Conservation (phyloP, 805 yeast genomes). For the Ogataea philodendri region DNA sequence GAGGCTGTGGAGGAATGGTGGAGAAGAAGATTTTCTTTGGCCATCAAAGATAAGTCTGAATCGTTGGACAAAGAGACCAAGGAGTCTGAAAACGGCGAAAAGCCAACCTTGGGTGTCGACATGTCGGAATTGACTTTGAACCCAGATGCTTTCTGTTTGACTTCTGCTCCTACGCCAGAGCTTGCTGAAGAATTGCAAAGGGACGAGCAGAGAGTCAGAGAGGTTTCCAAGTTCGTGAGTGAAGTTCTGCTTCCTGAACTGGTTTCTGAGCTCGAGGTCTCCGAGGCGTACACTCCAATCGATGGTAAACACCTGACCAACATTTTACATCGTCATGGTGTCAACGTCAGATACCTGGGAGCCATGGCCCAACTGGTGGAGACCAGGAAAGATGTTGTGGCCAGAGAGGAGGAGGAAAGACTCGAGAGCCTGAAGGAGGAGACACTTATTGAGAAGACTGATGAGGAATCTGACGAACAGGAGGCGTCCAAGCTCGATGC, state of each 20-base stretch:
- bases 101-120: conserved; percentile 52
- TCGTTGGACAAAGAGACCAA: conserved; percentile 31
- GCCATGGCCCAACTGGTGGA: conserved; percentile 39
- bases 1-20: conserved; percentile 95
- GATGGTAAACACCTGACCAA: conserved; percentile 77
- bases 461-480: conserved; percentile 29
- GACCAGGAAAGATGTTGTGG: conserved; percentile 27
- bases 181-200: conserved; percentile 36
- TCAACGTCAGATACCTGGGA: conserved; percentile 87
- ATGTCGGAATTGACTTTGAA: conserved; percentile 59
- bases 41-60: conserved; percentile 50
- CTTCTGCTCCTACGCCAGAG: conserved; percentile 39
- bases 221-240: conserved; percentile 62
- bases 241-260: conserved; percentile 60
- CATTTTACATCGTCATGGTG: conserved; percentile 74
- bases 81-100: conserved; percentile 35
- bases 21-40: conserved; percentile 58
- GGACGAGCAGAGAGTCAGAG: conserved; percentile 68
- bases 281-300: conserved; percentile 58
- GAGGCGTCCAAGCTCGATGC: conserved; percentile 39
- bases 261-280: conserved; percentile 51
- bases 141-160: conserved; percentile 69
- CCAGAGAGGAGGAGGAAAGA: conserved; percentile 34
- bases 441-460: conserved; percentile 36
- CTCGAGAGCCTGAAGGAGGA: conserved; percentile 19